These are phyloP conservation scores for Butyriboletus loyo DNA, from an alignment of 768 basidiomycete genomes.

Conservation along the genomic window DNA sequence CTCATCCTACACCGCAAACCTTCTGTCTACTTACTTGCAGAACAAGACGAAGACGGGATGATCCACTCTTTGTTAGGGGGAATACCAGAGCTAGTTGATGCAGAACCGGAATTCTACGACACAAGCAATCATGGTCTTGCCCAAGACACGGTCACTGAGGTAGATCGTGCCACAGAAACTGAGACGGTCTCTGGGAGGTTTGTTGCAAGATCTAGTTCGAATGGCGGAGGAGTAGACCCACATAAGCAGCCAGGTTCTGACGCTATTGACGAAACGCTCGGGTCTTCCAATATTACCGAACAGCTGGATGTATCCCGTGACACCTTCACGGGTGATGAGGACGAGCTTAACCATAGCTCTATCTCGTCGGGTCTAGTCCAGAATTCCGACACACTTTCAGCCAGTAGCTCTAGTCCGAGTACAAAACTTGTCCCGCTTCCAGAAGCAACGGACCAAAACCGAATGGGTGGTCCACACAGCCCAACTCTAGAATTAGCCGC, in stretches of 20 bases:
- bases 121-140: not conserved
- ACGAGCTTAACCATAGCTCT: not conserved
- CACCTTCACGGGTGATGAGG: not conserved
- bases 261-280: not conserved
- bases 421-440: not conserved
- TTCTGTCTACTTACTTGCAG: slow-evolving; percentile 57
- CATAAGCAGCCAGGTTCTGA: not conserved
- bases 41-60: slow-evolving; percentile 80
- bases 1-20: slow-evolving; percentile 70
- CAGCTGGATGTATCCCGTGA: not conserved
- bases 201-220: not conserved
- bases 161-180: not conserved
- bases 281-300: not conserved
- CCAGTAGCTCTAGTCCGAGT: not conserved
- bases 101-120: slow-evolving; percentile 1
- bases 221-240: not conserved
- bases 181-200: not conserved
- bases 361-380: not conserved
- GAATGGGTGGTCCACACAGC: too few species aligned
- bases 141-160: not conserved
- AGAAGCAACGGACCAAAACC: not conserved
- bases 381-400: not conserved
- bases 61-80: slow-evolving; percentile 69
- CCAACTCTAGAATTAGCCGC: slow-evolving; percentile 12
- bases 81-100: slow-evolving; percentile 50